Conservation (phyloP, 208 protist species). For the Trypanosoma boissoni region DNA sequence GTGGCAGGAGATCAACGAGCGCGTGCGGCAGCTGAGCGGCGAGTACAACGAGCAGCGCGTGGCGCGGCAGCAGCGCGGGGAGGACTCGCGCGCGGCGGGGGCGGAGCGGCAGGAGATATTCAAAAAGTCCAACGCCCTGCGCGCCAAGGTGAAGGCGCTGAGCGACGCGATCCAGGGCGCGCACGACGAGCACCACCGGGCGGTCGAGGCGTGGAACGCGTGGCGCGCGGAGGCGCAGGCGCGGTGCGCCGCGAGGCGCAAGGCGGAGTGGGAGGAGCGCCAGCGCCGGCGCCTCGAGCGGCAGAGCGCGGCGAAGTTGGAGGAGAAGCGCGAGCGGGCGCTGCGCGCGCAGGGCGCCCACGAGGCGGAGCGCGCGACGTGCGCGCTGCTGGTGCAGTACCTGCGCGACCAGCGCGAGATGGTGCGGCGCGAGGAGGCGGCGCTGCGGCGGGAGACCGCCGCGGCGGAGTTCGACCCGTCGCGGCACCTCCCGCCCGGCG, state of each 20-base stretch:
- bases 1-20: conserved; percentile 73
- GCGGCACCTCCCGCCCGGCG: conserved; percentile 51
- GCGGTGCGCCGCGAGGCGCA: conserved; percentile 55
- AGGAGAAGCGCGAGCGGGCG: conserved; percentile 50
- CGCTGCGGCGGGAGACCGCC: conserved; percentile 35
- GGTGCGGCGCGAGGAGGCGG: conserved; percentile 59
- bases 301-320: conserved; percentile 53
- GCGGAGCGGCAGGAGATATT: conserved; percentile 44
- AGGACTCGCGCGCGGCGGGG: conserved; percentile 37
- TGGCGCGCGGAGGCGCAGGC: conserved; percentile 60
- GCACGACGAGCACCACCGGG: conserved; percentile 37
- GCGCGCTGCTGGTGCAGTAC: conserved; percentile 55
- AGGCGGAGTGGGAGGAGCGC: conserved; percentile 57
- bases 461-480: conserved; percentile 66
- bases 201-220: conserved; percentile 46
- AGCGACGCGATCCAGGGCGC: conserved; percentile 52
- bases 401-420: conserved; percentile 64
- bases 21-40: conserved; percentile 57
- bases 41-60: conserved; percentile 41
- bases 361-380: conserved; percentile 54
- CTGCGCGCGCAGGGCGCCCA: conserved; percentile 58
- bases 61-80: conserved; percentile 45
- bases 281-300: conserved; percentile 41
- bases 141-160: conserved; percentile 32
- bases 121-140: conserved; percentile 53